Percentiles rank a stretch among this genome's conserved stretches.
Evolutionary conservation across 2,329 filamentous ascomycete species (phyloP).

Genomic region (Fusarium poae): DNA sequence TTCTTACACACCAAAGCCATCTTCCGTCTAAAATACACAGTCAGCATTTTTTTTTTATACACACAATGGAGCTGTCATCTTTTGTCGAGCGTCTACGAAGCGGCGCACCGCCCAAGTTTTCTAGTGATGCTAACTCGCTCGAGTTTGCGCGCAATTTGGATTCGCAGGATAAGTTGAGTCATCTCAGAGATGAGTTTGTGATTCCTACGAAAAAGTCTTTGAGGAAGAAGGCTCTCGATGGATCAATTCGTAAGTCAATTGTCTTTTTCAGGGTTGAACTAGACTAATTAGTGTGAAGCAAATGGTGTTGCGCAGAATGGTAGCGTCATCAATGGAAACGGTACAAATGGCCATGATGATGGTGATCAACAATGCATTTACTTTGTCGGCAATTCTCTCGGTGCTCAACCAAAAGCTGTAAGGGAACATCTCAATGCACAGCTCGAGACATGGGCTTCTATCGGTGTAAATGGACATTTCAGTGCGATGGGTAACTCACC

Average conservation of each 20-base stretch:
- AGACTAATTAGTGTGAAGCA: neutral
- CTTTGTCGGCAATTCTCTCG: constrained; percentile 90
- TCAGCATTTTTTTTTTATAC: constrained; percentile 1
- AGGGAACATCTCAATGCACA: constrained; percentile 76
- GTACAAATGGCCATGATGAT: constrained; percentile 42
- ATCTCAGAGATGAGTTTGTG: constrained; percentile 78
- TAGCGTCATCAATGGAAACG: constrained; percentile 8
- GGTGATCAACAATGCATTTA: constrained; percentile 69
- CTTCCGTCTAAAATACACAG: neutral
- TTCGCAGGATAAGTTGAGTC: constrained; percentile 68
- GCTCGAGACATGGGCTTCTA: constrained; percentile 84
- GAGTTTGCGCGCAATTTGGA: constrained; percentile 69
- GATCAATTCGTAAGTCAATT: constrained; percentile 54
- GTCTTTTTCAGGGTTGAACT: accelerated
- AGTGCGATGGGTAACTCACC: constrained; percentile 74
- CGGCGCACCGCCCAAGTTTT: constrained; percentile 60
- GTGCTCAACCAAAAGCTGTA: constrained; percentile 81
- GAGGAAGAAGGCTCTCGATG: constrained; percentile 70
- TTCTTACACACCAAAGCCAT: neutral
- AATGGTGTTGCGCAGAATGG: constrained; percentile 31
- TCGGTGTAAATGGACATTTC: constrained; percentile 90
- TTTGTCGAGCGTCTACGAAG: constrained; percentile 58
- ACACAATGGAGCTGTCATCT: constrained; percentile 57
- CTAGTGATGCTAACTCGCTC: constrained; percentile 60
- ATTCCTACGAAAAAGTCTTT: constrained; percentile 81